Percentiles rank a stretch among this genome's conserved stretches.
Evolutionary conservation across 2,329 filamentous ascomycete genomes (phyloP).

Genomic region (Fusarium burgessii): DNA sequence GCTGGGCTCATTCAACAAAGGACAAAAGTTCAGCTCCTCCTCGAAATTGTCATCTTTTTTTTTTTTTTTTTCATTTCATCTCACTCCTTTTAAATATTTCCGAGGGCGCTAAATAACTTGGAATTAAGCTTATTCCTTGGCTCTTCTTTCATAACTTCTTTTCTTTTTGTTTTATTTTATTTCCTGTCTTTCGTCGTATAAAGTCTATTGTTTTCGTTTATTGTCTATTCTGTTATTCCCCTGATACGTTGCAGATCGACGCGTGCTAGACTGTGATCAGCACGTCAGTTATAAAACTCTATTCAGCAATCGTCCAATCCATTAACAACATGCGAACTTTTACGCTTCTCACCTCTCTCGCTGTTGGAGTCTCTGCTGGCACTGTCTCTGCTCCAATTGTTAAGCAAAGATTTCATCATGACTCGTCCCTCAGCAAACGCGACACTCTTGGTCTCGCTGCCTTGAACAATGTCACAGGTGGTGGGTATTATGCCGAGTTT

Average conservation of each 20-base stretch:
- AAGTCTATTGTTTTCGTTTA: background rate
- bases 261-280: background rate
- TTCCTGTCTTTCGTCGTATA: background rate
- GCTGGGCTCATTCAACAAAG: background rate
- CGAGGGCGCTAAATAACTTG: background rate
- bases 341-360: conserved; percentile 34
- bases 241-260: background rate
- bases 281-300: background rate
- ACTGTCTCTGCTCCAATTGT: conserved; percentile 41
- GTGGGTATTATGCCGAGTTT: conserved; percentile 68
- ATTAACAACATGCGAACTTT: conserved; percentile 32
- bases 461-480: conserved; percentile 66
- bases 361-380: conserved; percentile 42
- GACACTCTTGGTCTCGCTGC: conserved; percentile 52
- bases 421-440: conserved; percentile 39
- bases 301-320: background rate
- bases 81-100: background rate
- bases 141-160: background rate
- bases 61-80: background rate
- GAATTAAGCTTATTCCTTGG: conserved; percentile 7
- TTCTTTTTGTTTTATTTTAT: background rate
- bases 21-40: background rate
- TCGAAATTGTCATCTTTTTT: background rate
- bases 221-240: background rate
- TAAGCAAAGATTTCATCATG: conserved; percentile 25